Base-by-base conservation (phyloP, 495 filamentous ascomycete genomes). In the Entonaema liquescens region DNA sequence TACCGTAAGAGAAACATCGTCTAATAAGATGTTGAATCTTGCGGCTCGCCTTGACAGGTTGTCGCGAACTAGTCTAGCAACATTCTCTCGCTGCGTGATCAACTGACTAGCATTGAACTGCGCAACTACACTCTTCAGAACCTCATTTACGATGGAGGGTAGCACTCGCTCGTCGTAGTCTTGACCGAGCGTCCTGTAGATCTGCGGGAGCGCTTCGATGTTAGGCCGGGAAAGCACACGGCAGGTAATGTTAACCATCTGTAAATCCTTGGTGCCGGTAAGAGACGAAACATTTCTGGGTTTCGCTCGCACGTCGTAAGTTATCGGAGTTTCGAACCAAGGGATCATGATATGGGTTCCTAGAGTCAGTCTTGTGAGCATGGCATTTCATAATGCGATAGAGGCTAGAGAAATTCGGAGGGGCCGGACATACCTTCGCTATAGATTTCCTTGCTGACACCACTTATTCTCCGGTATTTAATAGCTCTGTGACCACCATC, bases 191-290 rank as follows among this genome's bases (percentile, higher is more conserved):
- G 95, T 99, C 52, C 95, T 89, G 84, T 98, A 99, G 72, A 99
- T 98, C 79, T 95, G 92, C 5, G 95, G 95, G 29, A 99, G 89
- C 31, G 94, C 92, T 61, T 92, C 88, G 73, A 98, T 84, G 38
- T 91, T 89, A 65, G 95, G 95, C 77, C 92, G 87, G 49, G 94
- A 97, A 60, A 99, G 93, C 55, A 99, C 95, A 94, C 95, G 96
- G 83, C 95, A 99, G 76, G 96, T 99, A 80, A 99, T 99, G 87
- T 99, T 99, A 79, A 99, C 95, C 95, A 99, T 99, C 86, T 99
- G 95, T 79, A 99, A 83, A 81, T 99, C 95, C 83, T 99, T 99
- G 76, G 95, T 99, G 71, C 96, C 95, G 60, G 95, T 98, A 61
- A 99, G 90, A 76, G 95, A 99, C 68, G 95, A 91, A 66, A 99